These are phyloP conservation scores for Saposhnikovia divaricata DNA, from an alignment of 129 eudicot genomes.

Conservation along the genomic window DNA sequence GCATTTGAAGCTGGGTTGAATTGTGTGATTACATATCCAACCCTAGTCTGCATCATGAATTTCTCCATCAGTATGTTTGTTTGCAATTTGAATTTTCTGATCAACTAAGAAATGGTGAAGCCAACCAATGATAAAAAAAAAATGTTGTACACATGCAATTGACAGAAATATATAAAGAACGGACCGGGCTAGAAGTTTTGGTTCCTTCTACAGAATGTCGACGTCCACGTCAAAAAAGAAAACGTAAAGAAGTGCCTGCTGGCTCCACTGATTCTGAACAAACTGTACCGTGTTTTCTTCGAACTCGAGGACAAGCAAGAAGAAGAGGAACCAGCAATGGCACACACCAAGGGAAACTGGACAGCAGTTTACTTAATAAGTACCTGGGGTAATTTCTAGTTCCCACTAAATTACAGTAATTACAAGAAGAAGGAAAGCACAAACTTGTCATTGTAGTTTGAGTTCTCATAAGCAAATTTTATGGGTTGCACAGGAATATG, in stretches of 20 bases:
- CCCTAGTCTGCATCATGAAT: not conserved
- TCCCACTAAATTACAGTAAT: not conserved
- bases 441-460: not conserved
- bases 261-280: conserved; percentile 24
- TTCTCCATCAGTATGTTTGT: not conserved
- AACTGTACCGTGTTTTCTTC: conserved; percentile 6
- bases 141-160: not conserved
- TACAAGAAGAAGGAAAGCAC: too few relatives aligned
- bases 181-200: not conserved
- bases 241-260: conserved; percentile 16
- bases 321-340: conserved; percentile 12
- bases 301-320: conserved; percentile 24
- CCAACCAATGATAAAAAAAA: not conserved
- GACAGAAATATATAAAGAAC: not conserved
- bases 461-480: conserved; percentile 9
- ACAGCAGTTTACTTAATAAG: conserved; percentile 26
- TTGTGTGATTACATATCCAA: not conserved
- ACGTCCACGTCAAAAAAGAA: conserved; percentile 19
- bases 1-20: not conserved
- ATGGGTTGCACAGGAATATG: conserved; percentile 34
- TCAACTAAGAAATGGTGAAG: not conserved
- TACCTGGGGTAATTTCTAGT: conserved; percentile 49
- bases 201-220: not conserved
- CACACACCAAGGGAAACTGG: conserved; percentile 27
- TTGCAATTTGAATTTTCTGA: not conserved